Conservation (phyloP, 2,329 filamentous ascomycete species). For the Phyllosticta paracitricarpa region DNA sequence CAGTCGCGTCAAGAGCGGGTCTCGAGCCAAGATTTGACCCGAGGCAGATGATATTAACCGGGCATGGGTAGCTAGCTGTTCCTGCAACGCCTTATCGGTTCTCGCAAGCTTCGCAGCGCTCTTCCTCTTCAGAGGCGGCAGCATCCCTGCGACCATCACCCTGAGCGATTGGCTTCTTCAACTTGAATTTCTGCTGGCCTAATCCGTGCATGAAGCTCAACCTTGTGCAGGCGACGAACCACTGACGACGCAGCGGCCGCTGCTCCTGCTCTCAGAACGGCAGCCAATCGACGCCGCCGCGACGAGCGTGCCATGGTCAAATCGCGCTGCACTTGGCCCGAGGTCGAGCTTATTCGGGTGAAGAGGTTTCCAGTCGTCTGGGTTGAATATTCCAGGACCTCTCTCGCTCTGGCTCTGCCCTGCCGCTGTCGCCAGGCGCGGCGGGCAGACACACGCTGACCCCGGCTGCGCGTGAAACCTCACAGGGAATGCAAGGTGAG, state of each 20-base stretch:
- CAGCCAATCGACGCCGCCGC: background rate
- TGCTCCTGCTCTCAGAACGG: background rate
- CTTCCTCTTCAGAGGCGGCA: background rate
- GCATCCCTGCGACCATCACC: background rate
- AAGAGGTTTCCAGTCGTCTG: background rate
- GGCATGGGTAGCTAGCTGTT: background rate
- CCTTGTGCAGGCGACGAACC: background rate
- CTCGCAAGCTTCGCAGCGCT: no score
- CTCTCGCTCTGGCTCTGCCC: background rate
- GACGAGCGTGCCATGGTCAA: background rate
- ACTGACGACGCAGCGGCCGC: background rate
- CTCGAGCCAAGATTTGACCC: background rate
- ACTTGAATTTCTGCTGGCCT: background rate
- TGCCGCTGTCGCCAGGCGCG: background rate
- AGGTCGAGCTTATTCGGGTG: background rate
- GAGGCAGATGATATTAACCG: background rate
- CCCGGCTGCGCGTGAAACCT: background rate
- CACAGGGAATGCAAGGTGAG: background rate
- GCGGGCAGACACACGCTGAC: background rate
- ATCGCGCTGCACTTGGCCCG: background rate
- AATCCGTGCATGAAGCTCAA: background rate
- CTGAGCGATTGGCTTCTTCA: background rate
- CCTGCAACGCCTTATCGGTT: background rate
- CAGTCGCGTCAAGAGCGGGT: background rate
- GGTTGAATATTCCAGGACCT: background rate